phyloP scores from a whole-genome alignment of 768 basidiomycete species.

The Boletus vermiculosoides region DNA sequence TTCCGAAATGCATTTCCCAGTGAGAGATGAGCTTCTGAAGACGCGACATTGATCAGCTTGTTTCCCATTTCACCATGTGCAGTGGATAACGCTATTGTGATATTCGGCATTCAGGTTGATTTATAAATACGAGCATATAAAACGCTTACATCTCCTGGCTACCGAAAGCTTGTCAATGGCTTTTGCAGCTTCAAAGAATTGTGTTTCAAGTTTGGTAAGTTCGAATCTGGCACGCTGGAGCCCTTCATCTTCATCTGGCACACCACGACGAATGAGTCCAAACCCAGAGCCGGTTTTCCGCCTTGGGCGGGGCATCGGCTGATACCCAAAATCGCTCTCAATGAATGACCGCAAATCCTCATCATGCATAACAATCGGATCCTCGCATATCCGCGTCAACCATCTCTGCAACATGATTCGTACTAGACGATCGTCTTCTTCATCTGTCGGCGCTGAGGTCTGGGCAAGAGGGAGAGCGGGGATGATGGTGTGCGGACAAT shows the following conservation, averaged over 20 bases:
- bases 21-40: conserved; percentile 84
- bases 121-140: background rate
- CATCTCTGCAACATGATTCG: conserved; percentile 94
- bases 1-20: conserved; percentile 83
- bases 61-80: conserved; percentile 91
- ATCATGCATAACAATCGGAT: conserved; percentile 82
- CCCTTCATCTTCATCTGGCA: conserved; percentile 94
- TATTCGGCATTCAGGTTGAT: background rate
- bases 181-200: conserved; percentile 91
- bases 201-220: conserved; percentile 85
- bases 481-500: conserved; percentile 94
- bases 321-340: conserved; percentile 97
- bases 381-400: conserved; percentile 91
- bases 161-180: conserved; percentile 84
- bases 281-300: conserved; percentile 75
- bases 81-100: conserved; percentile 61
- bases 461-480: conserved; percentile 95
- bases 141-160: conserved; percentile 66
- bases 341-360: conserved; percentile 95
- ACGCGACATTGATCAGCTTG: conserved; percentile 84
- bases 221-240: conserved; percentile 88
- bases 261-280: conserved; percentile 70
- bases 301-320: conserved; percentile 73
- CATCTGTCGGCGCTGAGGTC: conserved; percentile 95
- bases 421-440: conserved; percentile 96